These are phyloP conservation scores for Metschnikowia hibisci DNA, from an alignment of 805 yeast genomes.

Conservation along the genomic window DNA sequence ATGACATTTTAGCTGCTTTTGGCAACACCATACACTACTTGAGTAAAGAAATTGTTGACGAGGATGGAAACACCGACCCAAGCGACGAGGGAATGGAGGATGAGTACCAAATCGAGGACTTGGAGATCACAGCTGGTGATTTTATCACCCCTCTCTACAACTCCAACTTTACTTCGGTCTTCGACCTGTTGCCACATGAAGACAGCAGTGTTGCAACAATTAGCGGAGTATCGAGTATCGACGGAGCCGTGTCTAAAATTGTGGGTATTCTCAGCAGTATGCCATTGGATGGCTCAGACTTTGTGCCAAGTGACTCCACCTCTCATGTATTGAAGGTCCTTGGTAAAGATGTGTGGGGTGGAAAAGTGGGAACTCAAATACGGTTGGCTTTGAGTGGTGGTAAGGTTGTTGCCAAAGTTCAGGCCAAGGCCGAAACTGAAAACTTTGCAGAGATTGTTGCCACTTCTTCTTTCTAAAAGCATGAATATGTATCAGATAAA, in stretches of 20 bases:
- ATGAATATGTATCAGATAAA: background rate
- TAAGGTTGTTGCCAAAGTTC: conserved; percentile 57
- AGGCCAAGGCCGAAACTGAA: conserved; percentile 46
- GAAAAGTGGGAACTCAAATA: conserved; percentile 49
- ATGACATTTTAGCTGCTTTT: conserved; percentile 42
- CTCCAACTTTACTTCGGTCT: conserved; percentile 67
- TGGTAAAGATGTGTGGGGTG: conserved; percentile 69
- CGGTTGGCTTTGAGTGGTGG: conserved; percentile 52
- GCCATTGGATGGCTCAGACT: conserved; percentile 72
- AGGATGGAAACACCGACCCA: conserved; percentile 60
- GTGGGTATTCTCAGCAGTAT: conserved; percentile 43
- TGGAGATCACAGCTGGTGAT: conserved; percentile 75
- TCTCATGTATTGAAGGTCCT: conserved; percentile 75
- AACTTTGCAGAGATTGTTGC: conserved; percentile 20
- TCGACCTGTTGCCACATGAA: conserved; percentile 62
- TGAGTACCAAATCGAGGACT: conserved; percentile 85
- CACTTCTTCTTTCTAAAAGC: conserved; percentile 6
- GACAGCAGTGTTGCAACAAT: conserved; percentile 71
- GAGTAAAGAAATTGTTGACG: conserved; percentile 74
- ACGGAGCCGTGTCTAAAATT: conserved; percentile 48
- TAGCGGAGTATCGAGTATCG: conserved; percentile 36
- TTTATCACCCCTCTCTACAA: conserved; percentile 73
- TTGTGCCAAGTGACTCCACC: conserved; percentile 53
- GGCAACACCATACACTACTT: conserved; percentile 68
- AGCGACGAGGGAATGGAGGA: conserved; percentile 84